These are phyloP conservation scores for Hirsutella rhossiliensis DNA, from an alignment of 2,329 filamentous ascomycete genomes.

Conservation along the genomic window DNA sequence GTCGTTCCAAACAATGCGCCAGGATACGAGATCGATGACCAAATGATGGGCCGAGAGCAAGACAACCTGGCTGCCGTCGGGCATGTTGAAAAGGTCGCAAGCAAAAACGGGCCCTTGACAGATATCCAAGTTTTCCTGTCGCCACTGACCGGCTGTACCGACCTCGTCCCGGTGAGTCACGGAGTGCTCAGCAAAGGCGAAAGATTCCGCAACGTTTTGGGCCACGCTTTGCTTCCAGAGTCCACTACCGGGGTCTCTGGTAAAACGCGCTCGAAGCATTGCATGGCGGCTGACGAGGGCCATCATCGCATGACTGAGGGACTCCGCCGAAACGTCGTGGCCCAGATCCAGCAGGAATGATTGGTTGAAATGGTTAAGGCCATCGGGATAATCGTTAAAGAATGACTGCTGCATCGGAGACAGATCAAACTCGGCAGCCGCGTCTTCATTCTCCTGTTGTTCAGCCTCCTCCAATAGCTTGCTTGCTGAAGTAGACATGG, in stretches of 20 bases:
- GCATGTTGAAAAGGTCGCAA: slow-evolving; percentile 7
- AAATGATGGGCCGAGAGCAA: slow-evolving; percentile 8
- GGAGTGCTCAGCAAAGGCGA: slow-evolving; percentile 1
- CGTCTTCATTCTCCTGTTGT: slow-evolving; percentile 3
- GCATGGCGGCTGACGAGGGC: slow-evolving; percentile 17
- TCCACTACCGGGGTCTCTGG: background rate
- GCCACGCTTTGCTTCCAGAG: slow-evolving; percentile 13
- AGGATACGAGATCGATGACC: slow-evolving; percentile 34
- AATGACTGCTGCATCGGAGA: slow-evolving; percentile 32
- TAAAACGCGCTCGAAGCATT: slow-evolving; percentile 24
- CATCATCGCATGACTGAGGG: slow-evolving; percentile 10
- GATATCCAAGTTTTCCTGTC: slow-evolving; percentile 5
- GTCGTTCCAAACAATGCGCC: slow-evolving; percentile 20
- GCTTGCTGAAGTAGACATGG: background rate
- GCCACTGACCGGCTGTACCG: background rate
- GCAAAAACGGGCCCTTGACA: slow-evolving; percentile 9
- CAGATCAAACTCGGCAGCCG: slow-evolving; percentile 22
- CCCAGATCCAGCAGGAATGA: slow-evolving; percentile 25
- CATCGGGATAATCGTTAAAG: slow-evolving; percentile 19
- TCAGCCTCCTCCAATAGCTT: background rate
- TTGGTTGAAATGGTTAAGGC: slow-evolving; percentile 29
- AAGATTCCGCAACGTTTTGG: slow-evolving; percentile 1
- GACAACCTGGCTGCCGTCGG: slow-evolving; percentile 3
- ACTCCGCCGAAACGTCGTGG: slow-evolving; percentile 1
- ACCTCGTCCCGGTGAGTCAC: slow-evolving; percentile 1